These are phyloP conservation scores for Neophaeococcomyces mojaviensis DNA, from an alignment of 2,329 filamentous ascomycete species.

Conservation along the genomic window DNA sequence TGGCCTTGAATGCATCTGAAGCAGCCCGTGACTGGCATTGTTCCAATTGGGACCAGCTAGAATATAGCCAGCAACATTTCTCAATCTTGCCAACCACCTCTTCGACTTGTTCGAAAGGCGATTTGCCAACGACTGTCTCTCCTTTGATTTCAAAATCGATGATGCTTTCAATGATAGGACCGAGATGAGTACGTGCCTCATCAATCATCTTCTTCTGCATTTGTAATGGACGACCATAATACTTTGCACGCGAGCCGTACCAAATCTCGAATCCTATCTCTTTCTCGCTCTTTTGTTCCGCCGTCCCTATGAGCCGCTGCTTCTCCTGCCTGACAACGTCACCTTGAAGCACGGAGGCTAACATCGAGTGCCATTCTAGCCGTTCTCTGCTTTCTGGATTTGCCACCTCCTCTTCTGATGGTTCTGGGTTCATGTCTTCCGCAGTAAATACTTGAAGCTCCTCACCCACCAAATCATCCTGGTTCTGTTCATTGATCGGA, in stretches of 20 bases:
- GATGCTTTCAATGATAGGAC: slow-evolving; percentile 74
- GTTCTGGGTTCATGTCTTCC: slow-evolving; percentile 72
- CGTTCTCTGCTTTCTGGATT: slow-evolving; percentile 82
- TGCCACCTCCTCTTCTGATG: slow-evolving; percentile 80
- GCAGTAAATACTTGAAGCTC: slow-evolving; percentile 33
- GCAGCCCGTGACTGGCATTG: slow-evolving; percentile 67
- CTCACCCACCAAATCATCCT: slow-evolving; percentile 65
- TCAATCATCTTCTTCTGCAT: slow-evolving; percentile 84
- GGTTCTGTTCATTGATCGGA: slow-evolving; percentile 71
- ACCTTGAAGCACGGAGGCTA: slow-evolving; percentile 88
- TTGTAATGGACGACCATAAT: slow-evolving; percentile 74
- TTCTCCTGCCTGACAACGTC: slow-evolving; percentile 98
- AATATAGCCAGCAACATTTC: slow-evolving; percentile 76
- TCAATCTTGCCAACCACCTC: slow-evolving; percentile 88
- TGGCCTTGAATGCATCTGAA: slow-evolving; percentile 69
- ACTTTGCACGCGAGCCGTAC: slow-evolving; percentile 76
- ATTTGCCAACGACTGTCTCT: slow-evolving; percentile 82
- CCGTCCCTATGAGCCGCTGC: slow-evolving; percentile 79
- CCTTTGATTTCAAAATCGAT: slow-evolving; percentile 92
- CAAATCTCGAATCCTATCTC: slow-evolving; percentile 66
- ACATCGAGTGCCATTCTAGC: slow-evolving; percentile 96
- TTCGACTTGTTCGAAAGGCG: slow-evolving; percentile 78
- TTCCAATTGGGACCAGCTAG: slow-evolving; percentile 68
- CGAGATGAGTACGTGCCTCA: slow-evolving; percentile 67
- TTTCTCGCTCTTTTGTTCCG: slow-evolving; percentile 66